Percentiles rank a stretch among this genome's conserved stretches.
Evolutionary conservation across 495 filamentous ascomycete genomes (phyloP).

Genomic region (Neurospora africana): DNA sequence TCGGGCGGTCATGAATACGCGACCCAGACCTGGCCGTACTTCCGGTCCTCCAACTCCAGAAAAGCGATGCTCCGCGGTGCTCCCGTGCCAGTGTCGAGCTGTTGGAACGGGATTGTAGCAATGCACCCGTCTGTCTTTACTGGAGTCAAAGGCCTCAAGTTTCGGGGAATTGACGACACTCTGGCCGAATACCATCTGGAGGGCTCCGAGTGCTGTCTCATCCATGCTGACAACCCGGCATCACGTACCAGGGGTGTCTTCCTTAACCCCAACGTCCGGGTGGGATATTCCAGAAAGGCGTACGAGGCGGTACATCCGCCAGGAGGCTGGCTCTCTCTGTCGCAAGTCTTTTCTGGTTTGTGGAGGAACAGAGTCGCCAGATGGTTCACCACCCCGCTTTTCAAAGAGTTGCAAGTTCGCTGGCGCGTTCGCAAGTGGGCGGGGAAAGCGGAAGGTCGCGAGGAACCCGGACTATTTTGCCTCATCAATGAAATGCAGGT

Average conservation of each 20-base stretch:
- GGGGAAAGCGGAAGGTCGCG: conserved; percentile 27
- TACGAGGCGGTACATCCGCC: conserved; percentile 35
- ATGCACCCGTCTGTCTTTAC: conserved; percentile 21
- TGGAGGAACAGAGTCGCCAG: conserved; percentile 40
- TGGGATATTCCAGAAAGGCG: conserved; percentile 52
- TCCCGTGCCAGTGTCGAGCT: conserved; percentile 61
- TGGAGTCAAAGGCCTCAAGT: conserved; percentile 28
- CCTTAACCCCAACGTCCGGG: conserved; percentile 68
- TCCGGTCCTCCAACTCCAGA: conserved; percentile 49
- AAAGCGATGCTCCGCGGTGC: conserved; percentile 41
- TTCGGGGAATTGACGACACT: conserved; percentile 60
- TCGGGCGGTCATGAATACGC: conserved; percentile 48
- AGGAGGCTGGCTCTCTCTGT: conserved; percentile 24
- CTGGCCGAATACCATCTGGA: conserved; percentile 62
- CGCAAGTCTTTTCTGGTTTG: conserved; percentile 14
- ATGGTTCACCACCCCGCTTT: conserved; percentile 17
- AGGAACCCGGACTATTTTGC: conserved; percentile 53
- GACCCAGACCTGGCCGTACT: conserved; percentile 69
- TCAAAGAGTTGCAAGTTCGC: conserved; percentile 23
- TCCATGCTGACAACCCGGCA: conserved; percentile 62
- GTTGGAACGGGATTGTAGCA: conserved; percentile 73
- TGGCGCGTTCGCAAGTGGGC: conserved; percentile 31
- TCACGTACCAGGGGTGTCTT: conserved; percentile 49
- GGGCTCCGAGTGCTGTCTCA: conserved; percentile 73
- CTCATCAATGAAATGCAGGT: conserved; percentile 83